Conservation (phyloP, 2,329 filamentous ascomycete genomes). For the Lasiodiplodia sp. region DNA sequence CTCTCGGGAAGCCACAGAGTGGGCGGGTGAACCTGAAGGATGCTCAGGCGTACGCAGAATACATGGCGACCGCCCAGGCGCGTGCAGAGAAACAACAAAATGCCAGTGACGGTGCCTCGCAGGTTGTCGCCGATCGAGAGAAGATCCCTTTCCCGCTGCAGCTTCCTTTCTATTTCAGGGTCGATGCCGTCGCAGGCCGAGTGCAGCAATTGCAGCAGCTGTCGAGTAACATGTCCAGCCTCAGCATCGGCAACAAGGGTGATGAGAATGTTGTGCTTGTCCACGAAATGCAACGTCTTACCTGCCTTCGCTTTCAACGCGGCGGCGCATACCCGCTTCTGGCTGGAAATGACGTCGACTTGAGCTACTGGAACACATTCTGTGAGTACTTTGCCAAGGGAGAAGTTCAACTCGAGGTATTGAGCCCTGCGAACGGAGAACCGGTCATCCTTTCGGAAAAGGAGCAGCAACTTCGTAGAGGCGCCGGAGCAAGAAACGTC, state of each 20-base stretch:
- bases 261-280: not conserved
- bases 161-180: not conserved
- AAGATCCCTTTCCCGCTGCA: not conserved
- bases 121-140: not conserved
- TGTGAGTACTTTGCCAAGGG: slow-evolving; percentile 6
- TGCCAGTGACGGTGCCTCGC: not conserved
- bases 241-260: not conserved
- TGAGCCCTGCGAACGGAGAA: not conserved
- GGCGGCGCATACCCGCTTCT: slow-evolving; percentile 1
- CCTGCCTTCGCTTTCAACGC: slow-evolving; percentile 5
- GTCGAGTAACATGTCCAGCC: not conserved
- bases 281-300: not conserved
- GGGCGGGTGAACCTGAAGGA: not conserved
- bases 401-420: slow-evolving; percentile 1
- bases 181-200: not conserved
- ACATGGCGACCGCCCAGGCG: not conserved
- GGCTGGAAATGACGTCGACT: not conserved
- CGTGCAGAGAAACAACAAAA: not conserved
- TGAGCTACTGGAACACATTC: slow-evolving; percentile 9
- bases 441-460: not conserved
- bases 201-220: no score
- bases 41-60: not conserved
- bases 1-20: not conserved
- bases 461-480: not conserved
- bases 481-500: not conserved